phyloP scores from a whole-genome alignment of 2,329 filamentous ascomycete species.

The Ilyonectria mors-panacis region DNA sequence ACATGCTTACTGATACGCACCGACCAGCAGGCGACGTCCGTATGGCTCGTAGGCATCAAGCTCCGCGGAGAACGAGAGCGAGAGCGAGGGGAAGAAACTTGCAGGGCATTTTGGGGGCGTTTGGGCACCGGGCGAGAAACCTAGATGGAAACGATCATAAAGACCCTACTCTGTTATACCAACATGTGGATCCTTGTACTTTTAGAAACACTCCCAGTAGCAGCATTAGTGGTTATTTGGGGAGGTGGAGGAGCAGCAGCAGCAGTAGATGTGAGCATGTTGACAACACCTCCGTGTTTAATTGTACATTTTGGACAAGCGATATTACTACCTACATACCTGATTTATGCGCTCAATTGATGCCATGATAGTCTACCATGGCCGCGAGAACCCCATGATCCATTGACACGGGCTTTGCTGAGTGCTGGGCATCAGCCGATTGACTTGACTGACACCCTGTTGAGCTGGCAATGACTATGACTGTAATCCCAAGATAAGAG shows the following conservation, averaged over 20 bases:
- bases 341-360: constrained; percentile 18
- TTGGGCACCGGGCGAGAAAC: constrained; percentile 47
- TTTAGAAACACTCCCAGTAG: constrained; percentile 45
- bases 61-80: constrained; percentile 10
- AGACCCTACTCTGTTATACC: constrained; percentile 51
- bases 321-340: constrained; percentile 28
- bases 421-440: neutral
- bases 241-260: constrained; percentile 27
- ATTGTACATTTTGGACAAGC: constrained; percentile 47
- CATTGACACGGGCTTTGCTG: neutral
- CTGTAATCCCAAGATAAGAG: constrained; percentile 26
- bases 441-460: neutral
- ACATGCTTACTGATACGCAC: constrained; percentile 9
- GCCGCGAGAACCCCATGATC: neutral
- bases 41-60: constrained; percentile 19
- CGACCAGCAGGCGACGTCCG: constrained; percentile 13
- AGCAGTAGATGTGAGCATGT: constrained; percentile 35
- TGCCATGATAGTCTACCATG: constrained; percentile 16
- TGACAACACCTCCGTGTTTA: constrained; percentile 43
- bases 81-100: constrained; percentile 21
- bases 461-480: constrained; percentile 14
- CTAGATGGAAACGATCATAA: constrained; percentile 50
- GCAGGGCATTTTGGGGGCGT: constrained; percentile 46
- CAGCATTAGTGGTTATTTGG: constrained; percentile 40
- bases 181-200: constrained; percentile 46